A percentile compares a stretch with the other conserved stretches of the same genome.
These are phyloP conservation scores for Kurtzmaniella natalensis DNA, from an alignment of 1,139 yeast species.

Conservation along the genomic window DNA sequence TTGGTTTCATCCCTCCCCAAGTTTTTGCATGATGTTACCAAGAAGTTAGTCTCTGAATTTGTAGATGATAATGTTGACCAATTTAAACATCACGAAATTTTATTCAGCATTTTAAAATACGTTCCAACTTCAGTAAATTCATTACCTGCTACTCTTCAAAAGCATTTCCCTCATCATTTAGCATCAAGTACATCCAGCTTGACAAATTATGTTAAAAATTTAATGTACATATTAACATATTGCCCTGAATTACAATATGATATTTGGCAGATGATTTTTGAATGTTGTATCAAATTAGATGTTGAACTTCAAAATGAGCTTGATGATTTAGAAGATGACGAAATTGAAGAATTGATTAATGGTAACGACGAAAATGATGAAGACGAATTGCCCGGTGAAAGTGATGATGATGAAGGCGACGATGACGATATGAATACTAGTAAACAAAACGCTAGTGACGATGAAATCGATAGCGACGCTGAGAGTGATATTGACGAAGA, in stretches of 20 bases:
- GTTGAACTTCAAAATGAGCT: conserved; percentile 90
- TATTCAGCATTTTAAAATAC: conserved; percentile 58
- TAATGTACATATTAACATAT: conserved; percentile 56
- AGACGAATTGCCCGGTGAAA: conserved; percentile 23
- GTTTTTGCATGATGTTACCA: conserved; percentile 82
- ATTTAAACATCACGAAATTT: conserved; percentile 59
- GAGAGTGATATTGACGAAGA: conserved; percentile 18
- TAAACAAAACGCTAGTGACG: conserved; percentile 9
- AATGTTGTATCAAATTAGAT: conserved; percentile 79
- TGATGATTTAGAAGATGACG: conserved; percentile 78
- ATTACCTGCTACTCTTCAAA: conserved; percentile 55
- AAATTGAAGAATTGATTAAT: conserved; percentile 58
- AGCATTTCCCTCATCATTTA: conserved; percentile 72
- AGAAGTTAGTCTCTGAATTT: conserved; percentile 61
- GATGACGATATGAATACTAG: conserved; percentile 14
- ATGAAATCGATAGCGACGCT: conserved; percentile 13
- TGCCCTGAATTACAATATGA: conserved; percentile 70
- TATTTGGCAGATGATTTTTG: conserved; percentile 78
- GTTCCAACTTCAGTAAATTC: conserved; percentile 78
- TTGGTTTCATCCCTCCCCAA: conserved; percentile 83
- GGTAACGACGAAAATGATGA: conserved; percentile 43
- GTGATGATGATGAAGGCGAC: conserved; percentile 17
- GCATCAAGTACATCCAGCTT: conserved; percentile 53
- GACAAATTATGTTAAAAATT: conserved; percentile 61
- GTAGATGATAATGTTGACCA: conserved; percentile 8